Evolutionary conservation across 202 grass and related monocot genomes (phyloP).

Genomic region (Alloteropsis angusta): DNA sequence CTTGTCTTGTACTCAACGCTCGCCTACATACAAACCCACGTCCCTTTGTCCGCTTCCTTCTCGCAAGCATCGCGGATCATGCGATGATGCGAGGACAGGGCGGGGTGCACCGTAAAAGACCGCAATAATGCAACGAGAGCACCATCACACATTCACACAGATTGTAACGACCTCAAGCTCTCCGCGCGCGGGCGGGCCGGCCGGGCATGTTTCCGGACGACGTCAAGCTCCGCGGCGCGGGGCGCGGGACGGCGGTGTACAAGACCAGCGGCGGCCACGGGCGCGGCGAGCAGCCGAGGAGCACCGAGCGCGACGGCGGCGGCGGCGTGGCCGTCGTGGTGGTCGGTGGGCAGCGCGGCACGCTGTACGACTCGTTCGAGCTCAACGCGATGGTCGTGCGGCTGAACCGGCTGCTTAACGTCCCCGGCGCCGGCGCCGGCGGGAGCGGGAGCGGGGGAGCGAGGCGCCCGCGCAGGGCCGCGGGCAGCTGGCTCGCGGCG

Average conservation of each 20-base stretch:
- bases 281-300: not conserved
- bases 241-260: not conserved
- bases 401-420: constrained; percentile 31
- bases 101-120: not conserved
- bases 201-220: constrained; percentile 5
- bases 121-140: not conserved
- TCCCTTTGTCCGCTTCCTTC: not conserved
- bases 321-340: not conserved
- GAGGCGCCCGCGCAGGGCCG: not conserved
- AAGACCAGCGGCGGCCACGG: not conserved
- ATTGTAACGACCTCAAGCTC: not conserved
- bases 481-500: constrained; percentile 15
- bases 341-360: constrained; percentile 14
- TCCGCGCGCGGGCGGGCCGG: not conserved
- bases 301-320: not conserved
- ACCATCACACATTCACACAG: too few species aligned
- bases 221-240: not conserved
- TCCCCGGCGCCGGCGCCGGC: not conserved
- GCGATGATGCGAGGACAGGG: not conserved
- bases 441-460: not conserved
- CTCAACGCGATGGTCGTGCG: constrained; percentile 43
- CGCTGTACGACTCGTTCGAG: constrained; percentile 64
- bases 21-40: not conserved
- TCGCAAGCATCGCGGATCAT: not conserved
- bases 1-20: not conserved